These are phyloP conservation scores for Alternaria ventricosa DNA, from an alignment of 2,329 filamentous ascomycete genomes.

Conservation along the genomic window DNA sequence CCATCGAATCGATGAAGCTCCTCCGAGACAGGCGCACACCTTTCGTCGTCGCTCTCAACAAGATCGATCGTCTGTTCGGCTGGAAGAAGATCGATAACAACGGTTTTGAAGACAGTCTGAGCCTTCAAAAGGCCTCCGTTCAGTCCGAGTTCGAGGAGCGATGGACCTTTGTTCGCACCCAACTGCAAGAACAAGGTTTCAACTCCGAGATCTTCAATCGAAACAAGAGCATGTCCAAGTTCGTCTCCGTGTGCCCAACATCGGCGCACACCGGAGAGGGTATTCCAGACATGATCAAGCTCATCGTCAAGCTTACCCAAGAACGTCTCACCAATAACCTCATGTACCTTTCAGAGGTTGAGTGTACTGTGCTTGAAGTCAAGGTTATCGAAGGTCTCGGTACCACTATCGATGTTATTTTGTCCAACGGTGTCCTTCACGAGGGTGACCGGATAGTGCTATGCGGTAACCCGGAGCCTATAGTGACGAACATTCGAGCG, in stretches of 20 bases:
- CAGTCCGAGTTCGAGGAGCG: conserved; percentile 94
- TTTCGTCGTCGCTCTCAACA: conserved; percentile 98
- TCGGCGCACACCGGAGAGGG: conserved; percentile 99
- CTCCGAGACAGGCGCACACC: conserved; percentile 93
- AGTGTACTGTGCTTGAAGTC: conserved; percentile 97
- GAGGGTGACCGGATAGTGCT: conserved; percentile 95
- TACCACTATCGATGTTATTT: conserved; percentile 96
- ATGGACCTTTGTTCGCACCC: conserved; percentile 87
- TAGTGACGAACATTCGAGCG: conserved; percentile 93
- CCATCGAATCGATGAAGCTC: conserved; percentile 94
- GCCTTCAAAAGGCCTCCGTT: conserved; percentile 88
- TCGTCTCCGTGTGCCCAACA: conserved; percentile 95
- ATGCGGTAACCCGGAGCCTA: conserved; percentile 95
- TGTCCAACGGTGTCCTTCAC: conserved; percentile 92
- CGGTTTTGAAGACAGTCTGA: conserved; percentile 91
- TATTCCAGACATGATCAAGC: conserved; percentile 98
- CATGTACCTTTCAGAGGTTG: conserved; percentile 98
- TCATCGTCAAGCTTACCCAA: conserved; percentile 89
- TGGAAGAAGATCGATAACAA: conserved; percentile 99
- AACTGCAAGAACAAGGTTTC: conserved; percentile 95
- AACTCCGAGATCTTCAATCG: conserved; percentile 97
- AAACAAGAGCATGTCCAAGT: conserved; percentile 95
- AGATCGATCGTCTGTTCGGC: conserved; percentile 98
- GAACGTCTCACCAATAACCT: conserved; percentile 96
- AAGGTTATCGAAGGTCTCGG: conserved; percentile 99